phyloP scores from a whole-genome alignment of 106 monocot genomes.

The Xerophyta viscosa region DNA sequence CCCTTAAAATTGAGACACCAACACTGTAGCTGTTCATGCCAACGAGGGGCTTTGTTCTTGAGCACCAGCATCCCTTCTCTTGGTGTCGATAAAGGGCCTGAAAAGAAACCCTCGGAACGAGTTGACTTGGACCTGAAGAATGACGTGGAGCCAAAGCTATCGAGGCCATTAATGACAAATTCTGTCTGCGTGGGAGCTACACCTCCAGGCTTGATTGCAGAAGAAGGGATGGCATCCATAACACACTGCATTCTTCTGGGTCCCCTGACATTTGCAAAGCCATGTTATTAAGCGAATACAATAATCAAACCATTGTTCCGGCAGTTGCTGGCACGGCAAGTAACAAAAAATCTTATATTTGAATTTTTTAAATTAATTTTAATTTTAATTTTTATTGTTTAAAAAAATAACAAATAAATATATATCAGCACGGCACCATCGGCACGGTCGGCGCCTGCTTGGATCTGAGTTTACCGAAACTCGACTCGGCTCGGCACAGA shows the following conservation, averaged over 20 bases:
- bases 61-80: constrained; percentile 33
- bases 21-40: constrained; percentile 51
- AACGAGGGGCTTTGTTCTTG: constrained; percentile 33
- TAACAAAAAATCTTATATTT: too few species aligned
- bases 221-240: constrained; percentile 78
- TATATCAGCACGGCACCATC: too few species aligned
- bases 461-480: too few species aligned
- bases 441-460: too few species aligned
- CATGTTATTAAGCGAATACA: too few species aligned
- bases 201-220: constrained; percentile 61
- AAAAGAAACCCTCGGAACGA: constrained; percentile 11
- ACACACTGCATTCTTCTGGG: constrained; percentile 81
- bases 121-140: constrained; percentile 68
- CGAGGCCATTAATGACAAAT: constrained; percentile 33
- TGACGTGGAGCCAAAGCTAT: constrained; percentile 44
- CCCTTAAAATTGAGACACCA: constrained; percentile 58
- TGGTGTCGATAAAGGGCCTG: constrained; percentile 10
- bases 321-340: too few species aligned
- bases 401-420: too few species aligned
- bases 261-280: constrained; percentile 35
- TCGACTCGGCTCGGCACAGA: too few species aligned
- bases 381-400: too few species aligned
- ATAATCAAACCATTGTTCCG: too few species aligned
- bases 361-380: too few species aligned
- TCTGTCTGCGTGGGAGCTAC: constrained; percentile 46